Percentiles rank a stretch among this genome's conserved stretches.
Conservation (phyloP, 257 asterid genomes). For the Capsicum pubescens region DNA sequence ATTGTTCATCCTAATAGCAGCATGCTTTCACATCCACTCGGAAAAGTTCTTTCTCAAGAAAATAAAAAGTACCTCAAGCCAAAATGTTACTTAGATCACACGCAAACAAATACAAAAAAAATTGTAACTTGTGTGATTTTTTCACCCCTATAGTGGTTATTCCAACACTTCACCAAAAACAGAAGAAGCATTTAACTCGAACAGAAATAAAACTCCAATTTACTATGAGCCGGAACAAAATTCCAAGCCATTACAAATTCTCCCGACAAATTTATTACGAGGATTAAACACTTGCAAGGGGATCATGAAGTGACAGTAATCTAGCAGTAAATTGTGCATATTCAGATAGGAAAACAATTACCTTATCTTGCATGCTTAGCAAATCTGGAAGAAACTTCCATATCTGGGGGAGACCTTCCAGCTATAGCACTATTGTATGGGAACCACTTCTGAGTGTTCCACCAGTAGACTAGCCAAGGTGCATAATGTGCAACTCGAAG, state of each 20-base stretch:
- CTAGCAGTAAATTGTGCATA: background rate
- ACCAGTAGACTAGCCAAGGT: slow-evolving; percentile 70
- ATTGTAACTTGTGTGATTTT: no score
- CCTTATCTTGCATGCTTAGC: background rate
- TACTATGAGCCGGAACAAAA: background rate
- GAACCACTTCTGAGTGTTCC: slow-evolving; percentile 72
- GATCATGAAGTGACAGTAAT: background rate
- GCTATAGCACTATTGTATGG: slow-evolving; percentile 54
- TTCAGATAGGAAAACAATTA: slow-evolving; percentile 8
- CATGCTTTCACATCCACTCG: no score
- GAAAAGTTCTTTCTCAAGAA: no score
- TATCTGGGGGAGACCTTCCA: slow-evolving; percentile 54
- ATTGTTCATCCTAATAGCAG: no score
- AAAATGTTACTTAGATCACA: no score
- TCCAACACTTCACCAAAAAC: no score
- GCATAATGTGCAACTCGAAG: slow-evolving; percentile 63
- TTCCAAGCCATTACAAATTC: background rate
- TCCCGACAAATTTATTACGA: no score
- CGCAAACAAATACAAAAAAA: no score
- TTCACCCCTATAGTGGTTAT: no score
- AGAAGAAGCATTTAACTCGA: no score
- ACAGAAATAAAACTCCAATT: no score
- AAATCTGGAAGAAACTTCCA: slow-evolving; percentile 41
- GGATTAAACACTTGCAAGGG: background rate
- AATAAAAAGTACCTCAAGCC: no score